Base-by-base conservation (phyloP, 192 early-diverging fungal genomes). In the Coemansia reversa region DNA sequence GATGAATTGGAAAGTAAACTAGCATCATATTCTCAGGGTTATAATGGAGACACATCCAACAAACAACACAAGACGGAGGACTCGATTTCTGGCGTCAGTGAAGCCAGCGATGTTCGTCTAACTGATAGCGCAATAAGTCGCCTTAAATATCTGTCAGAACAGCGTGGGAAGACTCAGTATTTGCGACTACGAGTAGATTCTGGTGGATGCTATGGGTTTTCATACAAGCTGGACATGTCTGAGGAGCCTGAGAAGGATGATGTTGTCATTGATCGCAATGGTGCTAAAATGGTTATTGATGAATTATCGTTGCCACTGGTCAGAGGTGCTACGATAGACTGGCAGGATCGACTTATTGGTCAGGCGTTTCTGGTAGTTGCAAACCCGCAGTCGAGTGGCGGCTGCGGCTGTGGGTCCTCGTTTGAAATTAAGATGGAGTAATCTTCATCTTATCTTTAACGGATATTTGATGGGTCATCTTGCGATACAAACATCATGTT, bases 201-300 rank as follows among this genome's bases (percentile, higher is more conserved):
- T 4, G 92, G 92, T 28, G 92, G 92, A 20, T 94, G 92, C 75
- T 91, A 94, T 56, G 92, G 92, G 42, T 94, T 90, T 70, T 90
- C 91, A 69, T 91, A 94, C 72, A 86, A 86, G 63, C 83, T 92
- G 82, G 88, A 92, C 49, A 78, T 94, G 69, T 87, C 84, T 0
- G 85, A 86, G 19, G 65, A 69, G 60, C 81, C 84, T 14, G 84
- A 88, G 42, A 81, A 84, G 18, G 87, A 92, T 63, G 92, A 94
- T 63, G 75, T 88, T 52, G 68, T 91, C 6, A 85, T 91, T 70
- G 91, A 90, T 27, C 87, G 86, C 48, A 71, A 84, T 20, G 90
- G 90, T 27, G 89, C 82, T 2, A 86, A 83, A n/a, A 79, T 92
- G 48, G 82, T 94, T 20, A 69, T 92, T 16, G 91, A 94, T 62